Evolutionary conservation across 179 eudicot species (phyloP).

Genomic region (Corrigiola litoralis): DNA sequence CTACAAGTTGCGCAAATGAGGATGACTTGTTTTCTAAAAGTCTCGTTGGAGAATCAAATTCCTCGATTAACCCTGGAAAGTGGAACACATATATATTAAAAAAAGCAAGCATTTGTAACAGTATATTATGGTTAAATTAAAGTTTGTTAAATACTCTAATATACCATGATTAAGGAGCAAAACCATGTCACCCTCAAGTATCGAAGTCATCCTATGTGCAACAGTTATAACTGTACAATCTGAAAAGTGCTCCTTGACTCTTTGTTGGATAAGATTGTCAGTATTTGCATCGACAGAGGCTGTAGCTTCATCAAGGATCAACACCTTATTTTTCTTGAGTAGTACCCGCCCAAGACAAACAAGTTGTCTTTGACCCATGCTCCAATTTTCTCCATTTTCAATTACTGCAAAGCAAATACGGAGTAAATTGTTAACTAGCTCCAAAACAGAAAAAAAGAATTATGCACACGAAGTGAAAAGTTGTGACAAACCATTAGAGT

Average conservation of each 20-base stretch:
- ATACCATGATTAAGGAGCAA: slow-evolving; percentile 3
- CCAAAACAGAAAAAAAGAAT: too few relatives aligned
- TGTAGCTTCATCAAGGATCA: slow-evolving; percentile 50
- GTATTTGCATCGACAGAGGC: slow-evolving; percentile 35
- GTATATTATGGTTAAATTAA: too few relatives aligned
- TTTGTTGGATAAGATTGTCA: slow-evolving; percentile 26
- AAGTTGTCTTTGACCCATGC: slow-evolving; percentile 36
- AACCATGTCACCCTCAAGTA: slow-evolving; percentile 3
- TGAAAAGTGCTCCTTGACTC: slow-evolving; percentile 27
- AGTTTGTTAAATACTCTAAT: too few relatives aligned
- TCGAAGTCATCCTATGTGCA: slow-evolving; percentile 10
- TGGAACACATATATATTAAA: too few relatives aligned
- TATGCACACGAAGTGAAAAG: too few relatives aligned
- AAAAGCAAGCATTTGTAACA: too few relatives aligned
- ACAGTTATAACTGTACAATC: slow-evolving; percentile 12
- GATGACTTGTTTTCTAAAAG: neutral
- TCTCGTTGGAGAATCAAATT: neutral
- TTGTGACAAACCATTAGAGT: slow-evolving; percentile 12
- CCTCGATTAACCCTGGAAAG: neutral
- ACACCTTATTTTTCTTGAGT: slow-evolving; percentile 39
- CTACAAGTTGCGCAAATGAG: neutral
- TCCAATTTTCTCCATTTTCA: slow-evolving; percentile 54
- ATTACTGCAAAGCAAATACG: slow-evolving; percentile 15
- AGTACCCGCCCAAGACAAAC: too few relatives aligned
- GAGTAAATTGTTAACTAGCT: too few relatives aligned